These are phyloP conservation scores for Tetrapyrgos nigripes DNA, from an alignment of 1,284 basidiomycete species.

Conservation along the genomic window DNA sequence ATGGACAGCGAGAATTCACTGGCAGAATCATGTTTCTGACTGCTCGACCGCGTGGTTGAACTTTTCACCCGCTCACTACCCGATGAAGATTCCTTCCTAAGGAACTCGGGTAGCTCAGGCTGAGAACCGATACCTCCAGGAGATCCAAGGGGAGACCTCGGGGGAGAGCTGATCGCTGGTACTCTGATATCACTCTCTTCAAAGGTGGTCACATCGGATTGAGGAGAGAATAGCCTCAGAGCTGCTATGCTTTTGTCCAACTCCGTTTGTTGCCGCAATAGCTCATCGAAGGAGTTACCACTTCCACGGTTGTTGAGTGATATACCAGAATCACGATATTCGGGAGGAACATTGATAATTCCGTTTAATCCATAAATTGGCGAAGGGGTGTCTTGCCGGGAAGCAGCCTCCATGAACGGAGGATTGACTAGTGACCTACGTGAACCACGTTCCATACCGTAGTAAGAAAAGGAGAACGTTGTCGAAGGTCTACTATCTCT, in stretches of 20 bases:
- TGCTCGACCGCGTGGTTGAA: conserved; percentile 13
- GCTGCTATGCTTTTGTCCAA: conserved; percentile 70
- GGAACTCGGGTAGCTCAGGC: too few species aligned
- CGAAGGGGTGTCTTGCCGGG: conserved; percentile 30
- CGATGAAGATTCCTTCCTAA: background rate
- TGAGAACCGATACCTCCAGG: too few species aligned
- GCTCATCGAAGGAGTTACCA: conserved; percentile 51
- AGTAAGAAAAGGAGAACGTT: conserved; percentile 45
- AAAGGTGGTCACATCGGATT: conserved; percentile 21
- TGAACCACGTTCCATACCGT: conserved; percentile 36
- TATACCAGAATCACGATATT: conserved; percentile 20
- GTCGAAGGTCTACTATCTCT: conserved; percentile 27
- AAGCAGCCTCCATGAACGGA: conserved; percentile 14
- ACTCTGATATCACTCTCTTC: conserved; percentile 25
- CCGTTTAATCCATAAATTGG: conserved; percentile 57
- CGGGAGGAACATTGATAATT: conserved; percentile 29
- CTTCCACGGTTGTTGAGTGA: conserved; percentile 27
- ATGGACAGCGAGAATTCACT: conserved; percentile 75
- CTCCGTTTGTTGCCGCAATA: conserved; percentile 67
- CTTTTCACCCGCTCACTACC: conserved; percentile 12
- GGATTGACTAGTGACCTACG: conserved; percentile 20
- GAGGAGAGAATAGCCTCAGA: conserved; percentile 54
- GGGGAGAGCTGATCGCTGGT: background rate
- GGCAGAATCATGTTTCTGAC: conserved; percentile 25
- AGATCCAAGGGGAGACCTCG: too few species aligned